A percentile compares a stretch with the other conserved stretches of the same genome.
phyloP scores from a whole-genome alignment of 352 stramenopile genomes.

The Pythium coloratum region DNA sequence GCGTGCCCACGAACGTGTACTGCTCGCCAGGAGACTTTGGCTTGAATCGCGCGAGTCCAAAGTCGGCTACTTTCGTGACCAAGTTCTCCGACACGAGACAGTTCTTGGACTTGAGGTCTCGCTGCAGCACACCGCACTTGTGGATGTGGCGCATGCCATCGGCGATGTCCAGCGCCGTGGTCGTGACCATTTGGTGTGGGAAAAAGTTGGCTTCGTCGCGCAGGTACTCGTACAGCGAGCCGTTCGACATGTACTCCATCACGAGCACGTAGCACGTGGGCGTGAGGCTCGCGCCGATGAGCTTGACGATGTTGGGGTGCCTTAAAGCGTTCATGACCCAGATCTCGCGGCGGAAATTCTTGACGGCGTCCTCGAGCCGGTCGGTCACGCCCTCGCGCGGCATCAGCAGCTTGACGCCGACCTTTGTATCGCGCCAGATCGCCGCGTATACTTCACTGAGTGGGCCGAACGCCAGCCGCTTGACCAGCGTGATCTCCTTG shows the following conservation, averaged over 20 bases:
- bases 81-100: conserved; percentile 75
- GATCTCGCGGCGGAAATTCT: conserved; percentile 80
- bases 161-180: conserved; percentile 63
- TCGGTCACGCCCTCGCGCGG: conserved; percentile 68
- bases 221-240: conserved; percentile 81
- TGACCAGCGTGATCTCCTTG: conserved; percentile 71
- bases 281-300: conserved; percentile 76
- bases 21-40: conserved; percentile 30
- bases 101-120: conserved; percentile 83
- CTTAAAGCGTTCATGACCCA: conserved; percentile 76
- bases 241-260: conserved; percentile 87
- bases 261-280: conserved; percentile 79
- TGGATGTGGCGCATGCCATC: conserved; percentile 69
- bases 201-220: conserved; percentile 76
- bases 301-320: conserved; percentile 74
- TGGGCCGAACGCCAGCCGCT: conserved; percentile 65
- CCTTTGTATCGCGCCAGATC: conserved; percentile 73
- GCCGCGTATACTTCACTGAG: conserved; percentile 77
- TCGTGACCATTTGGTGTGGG: conserved; percentile 58
- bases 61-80: conserved; percentile 75
- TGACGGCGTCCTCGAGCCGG: conserved; percentile 66
- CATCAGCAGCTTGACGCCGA: conserved; percentile 80
- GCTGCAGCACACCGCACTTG: conserved; percentile 52
- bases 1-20: conserved; percentile 78
- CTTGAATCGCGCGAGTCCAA: conserved; percentile 66